phyloP scores from a whole-genome alignment of 106 monocot species.

The Dendrobium officinale region DNA sequence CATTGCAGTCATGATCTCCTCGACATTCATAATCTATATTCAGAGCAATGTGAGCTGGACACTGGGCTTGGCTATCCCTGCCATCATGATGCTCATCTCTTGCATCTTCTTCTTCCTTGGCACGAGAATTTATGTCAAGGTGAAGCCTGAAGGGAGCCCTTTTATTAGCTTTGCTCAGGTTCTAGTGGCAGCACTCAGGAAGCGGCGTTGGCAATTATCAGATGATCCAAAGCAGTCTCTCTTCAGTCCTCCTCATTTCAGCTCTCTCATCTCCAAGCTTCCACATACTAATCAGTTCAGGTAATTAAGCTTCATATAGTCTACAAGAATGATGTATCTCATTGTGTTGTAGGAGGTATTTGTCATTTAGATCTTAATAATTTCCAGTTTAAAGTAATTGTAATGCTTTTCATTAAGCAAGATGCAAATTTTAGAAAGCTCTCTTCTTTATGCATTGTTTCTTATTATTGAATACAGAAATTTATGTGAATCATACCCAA shows the following conservation, averaged over 20 bases:
- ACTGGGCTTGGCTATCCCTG: slow-evolving; percentile 60
- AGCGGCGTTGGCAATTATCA: slow-evolving; percentile 10
- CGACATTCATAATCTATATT: slow-evolving; percentile 68
- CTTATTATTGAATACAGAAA: background rate
- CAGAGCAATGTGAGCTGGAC: slow-evolving; percentile 73
- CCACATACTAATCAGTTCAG: slow-evolving; percentile 29
- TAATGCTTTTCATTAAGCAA: background rate
- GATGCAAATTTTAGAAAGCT: background rate
- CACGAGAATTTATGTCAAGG: slow-evolving; percentile 43
- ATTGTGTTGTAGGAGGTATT: too few species aligned
- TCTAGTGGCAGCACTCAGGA: slow-evolving; percentile 24
- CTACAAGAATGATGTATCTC: background rate
- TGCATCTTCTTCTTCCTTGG: slow-evolving; percentile 57
- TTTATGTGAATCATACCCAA: too few species aligned
- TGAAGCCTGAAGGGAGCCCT: slow-evolving; percentile 62
- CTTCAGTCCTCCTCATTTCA: slow-evolving; percentile 38
- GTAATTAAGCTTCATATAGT: slow-evolving; percentile 5
- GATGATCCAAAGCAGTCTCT: slow-evolving; percentile 8
- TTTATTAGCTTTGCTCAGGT: slow-evolving; percentile 45
- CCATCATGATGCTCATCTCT: slow-evolving; percentile 53
- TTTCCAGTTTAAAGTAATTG: background rate
- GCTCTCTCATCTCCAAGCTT: slow-evolving; percentile 23
- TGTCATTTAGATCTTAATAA: background rate
- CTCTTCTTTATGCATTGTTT: background rate
- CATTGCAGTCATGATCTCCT: slow-evolving; percentile 50